phyloP scores from a whole-genome alignment of 2,329 filamentous ascomycete genomes.

The Botrytis sinoallii region DNA sequence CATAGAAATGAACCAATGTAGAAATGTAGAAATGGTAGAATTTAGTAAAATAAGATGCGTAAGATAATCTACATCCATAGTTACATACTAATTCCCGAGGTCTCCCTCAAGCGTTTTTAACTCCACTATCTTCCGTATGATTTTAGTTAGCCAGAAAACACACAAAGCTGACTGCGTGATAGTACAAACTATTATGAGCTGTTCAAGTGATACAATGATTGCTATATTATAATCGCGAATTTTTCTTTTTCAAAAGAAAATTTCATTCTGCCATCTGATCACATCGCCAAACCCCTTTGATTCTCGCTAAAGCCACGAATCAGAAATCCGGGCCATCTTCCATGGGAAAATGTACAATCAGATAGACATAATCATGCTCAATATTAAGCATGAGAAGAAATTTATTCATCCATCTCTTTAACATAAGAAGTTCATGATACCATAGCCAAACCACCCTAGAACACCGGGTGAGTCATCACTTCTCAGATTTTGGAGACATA shows the following conservation, averaged over 20 bases:
- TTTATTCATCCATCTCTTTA: neutral
- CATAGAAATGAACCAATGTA: too few relatives aligned
- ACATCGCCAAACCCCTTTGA: neutral
- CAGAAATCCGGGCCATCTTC: neutral
- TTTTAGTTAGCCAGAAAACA: neutral
- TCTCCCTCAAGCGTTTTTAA: neutral
- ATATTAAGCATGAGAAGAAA: too few relatives aligned
- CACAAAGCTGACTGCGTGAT: fast-evolving
- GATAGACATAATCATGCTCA: neutral
- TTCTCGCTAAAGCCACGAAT: neutral
- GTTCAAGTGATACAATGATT: too few relatives aligned
- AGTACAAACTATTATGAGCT: fast-evolving
- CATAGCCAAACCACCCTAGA: neutral
- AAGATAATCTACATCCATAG: fast-evolving
- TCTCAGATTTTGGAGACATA: neutral
- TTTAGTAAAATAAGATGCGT: neutral
- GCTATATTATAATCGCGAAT: too few relatives aligned
- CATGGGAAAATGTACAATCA: fast-evolving
- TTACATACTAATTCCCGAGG: neutral
- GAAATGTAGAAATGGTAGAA: neutral
- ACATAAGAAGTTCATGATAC: fast-evolving
- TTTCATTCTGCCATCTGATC: neutral
- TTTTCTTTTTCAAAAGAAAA: neutral
- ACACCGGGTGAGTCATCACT: fast-evolving
- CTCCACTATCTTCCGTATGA: neutral